Evolutionary conservation across 106 monocot species (phyloP), one percentile per base, ranked within the genome.

Genomic region (Apostasia shenzhenica): DNA sequence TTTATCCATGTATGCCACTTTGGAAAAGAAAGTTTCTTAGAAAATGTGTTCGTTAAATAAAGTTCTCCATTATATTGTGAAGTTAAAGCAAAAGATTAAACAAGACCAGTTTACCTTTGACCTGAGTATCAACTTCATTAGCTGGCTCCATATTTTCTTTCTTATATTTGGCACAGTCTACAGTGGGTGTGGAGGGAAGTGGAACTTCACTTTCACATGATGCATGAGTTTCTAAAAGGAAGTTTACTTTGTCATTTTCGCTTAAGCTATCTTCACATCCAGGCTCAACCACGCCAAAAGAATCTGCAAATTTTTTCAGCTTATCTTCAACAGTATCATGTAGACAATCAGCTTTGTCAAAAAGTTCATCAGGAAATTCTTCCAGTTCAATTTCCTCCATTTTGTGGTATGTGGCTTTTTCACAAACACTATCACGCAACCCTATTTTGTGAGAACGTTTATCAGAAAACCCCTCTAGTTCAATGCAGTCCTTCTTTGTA

Each of bases 241-340:
- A 63, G 37, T 0, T 48, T 37, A 12, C 65, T 4, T 47, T 37
- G 1, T 48, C 48, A 65, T 48, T 65, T 48, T 13, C 11, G 7
- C 48, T 49, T 7, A 26, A 65, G 48, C 47, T 48, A 65, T 41
- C 8, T 65, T 11, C 46, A 65, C 26, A 26, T 26, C 26, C 26
- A 26, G 26, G 26, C 26, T 26, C 26, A 26, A 26, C 26, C 26
- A 26, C 26, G 26, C 26, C 26, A 26, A 26, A 26, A 26, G 26
- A 26, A 26, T 8, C 48, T 48, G 48, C 65, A 5, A 14, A 6
- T 49, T 65, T 13, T 65, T 10, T 48, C 26, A 37, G 37, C 8
- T 65, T 65, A 48, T 65, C 65, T 37, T 65, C 14, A 48, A 65
- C 26, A 49, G 48, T 48, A 48, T 65, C 8, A 48, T 14, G 48